Evolutionary conservation across 352 stramenopile genomes (phyloP), one percentile per base, ranked within the genome.

Genomic region (Pythium monospermum): DNA sequence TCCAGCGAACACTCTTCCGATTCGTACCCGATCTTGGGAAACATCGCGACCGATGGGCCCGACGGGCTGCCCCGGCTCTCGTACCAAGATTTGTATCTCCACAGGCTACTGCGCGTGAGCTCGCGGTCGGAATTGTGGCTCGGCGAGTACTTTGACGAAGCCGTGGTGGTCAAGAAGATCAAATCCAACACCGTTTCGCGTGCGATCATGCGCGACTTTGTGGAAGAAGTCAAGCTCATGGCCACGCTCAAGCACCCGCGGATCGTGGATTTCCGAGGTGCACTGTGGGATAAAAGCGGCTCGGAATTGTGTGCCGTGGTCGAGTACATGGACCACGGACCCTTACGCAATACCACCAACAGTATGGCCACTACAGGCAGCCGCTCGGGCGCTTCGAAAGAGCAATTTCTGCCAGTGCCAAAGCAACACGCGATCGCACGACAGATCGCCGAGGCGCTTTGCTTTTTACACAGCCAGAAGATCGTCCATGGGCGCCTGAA

Each of bases 161-260:
- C 64, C 22, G 79, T 91, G 33, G 60, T 85, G 36, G 69, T 91
- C 48, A 91, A 91, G 66, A 87, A 87, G 57, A 91, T 91, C 59
- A 91, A 91, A 61, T 76, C 62, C 43, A 81, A 80, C 53, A 76
- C 79, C 5, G 69, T 78, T 38, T 82, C 75, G 26, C 81, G 84
- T 21, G 57, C 70, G 1, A 53, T 87, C 18, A 61, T 88, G 47
- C 79, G 74, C 25, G 79, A 85, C 58, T 88, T 87, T 49, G 74
- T 90, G 25, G 84, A 79, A n/a, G 79, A 90, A 53, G 84, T 90
- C 32, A 76, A 87, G 66, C 69, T 84, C 37, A 90, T 90, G 66
- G 71, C 80, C 28, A 66, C 73, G 48, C 70, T 88, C 23, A 70
- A 83, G 36, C 59, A 91, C 40, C 60, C 76, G 21, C 71, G 73